Evolutionary conservation across 345 rosid genomes (phyloP), one percentile per base, ranked within the genome.

Genomic region (Heritiera littoralis): DNA sequence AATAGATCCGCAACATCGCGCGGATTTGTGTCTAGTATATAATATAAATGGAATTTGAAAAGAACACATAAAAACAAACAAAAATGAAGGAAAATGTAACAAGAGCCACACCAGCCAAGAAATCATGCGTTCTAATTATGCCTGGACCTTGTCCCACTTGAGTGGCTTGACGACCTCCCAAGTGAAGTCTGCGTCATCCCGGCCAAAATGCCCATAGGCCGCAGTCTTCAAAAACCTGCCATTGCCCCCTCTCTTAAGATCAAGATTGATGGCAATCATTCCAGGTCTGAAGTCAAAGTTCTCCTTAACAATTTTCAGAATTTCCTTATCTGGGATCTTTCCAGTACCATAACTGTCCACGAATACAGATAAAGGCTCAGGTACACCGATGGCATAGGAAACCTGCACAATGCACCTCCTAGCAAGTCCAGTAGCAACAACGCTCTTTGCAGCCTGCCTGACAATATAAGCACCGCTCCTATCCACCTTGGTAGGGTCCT

Each of bases 391-490:
- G 43, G 90, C 93, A 17, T 88, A 90, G 51, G 91, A 90, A 6
- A 89, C 92, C 86, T 89, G 89, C 32, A 88, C 92, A 54, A 88
- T 85, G 83, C 89, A 88, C 85, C 92, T 84, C 82, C 89, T 78
- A 4, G 92, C 92, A 1, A 89, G 87, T 28, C 88, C 91, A 59
- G 66, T 86, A 13, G 92, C 88, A 5, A 88, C 90, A 46, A 88
- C 81, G 74, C 90, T 87, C 85, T 89, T 89, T 0, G 89, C 92
- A 14, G 90, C 92, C 76, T 89, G 90, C 78, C 88, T 89, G 5
- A 91, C 95, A 3, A 92, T 89, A 85, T 91, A 92, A 2, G 95
- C 95, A 0, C 95, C 93, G 38, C 93, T 92, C 74, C 97, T 86
- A 48, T 92, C 97, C 30, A 92, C 93, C 86, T 90, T 90, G 55